Percentiles rank a stretch among this genome's conserved stretches.
Evolutionary conservation across 345 rosid species (phyloP).

Genomic region (Microcos paniculata): DNA sequence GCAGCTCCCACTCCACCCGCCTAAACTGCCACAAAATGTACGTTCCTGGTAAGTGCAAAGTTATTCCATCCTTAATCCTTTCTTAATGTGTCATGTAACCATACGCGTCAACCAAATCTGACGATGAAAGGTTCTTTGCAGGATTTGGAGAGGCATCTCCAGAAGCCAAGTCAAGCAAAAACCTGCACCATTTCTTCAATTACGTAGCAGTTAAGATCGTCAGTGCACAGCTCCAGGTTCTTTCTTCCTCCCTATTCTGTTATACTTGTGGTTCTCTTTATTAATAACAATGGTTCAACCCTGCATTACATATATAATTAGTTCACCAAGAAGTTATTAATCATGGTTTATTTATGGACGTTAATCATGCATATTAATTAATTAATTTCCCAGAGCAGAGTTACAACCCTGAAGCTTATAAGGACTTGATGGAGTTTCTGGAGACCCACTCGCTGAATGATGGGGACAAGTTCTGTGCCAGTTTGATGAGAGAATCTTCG

Average conservation of each 20-base stretch:
- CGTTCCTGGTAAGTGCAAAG: constrained; percentile 50
- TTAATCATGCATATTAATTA: too few relatives aligned
- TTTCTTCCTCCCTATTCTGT: neutral
- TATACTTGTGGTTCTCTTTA: too few relatives aligned
- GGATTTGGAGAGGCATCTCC: constrained; percentile 93
- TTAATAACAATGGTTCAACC: too few relatives aligned
- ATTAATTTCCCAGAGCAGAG: constrained; percentile 46
- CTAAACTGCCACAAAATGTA: constrained; percentile 57
- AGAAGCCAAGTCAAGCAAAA: constrained; percentile 72
- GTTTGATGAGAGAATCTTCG: constrained; percentile 75
- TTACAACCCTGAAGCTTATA: constrained; percentile 75
- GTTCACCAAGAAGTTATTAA: too few relatives aligned
- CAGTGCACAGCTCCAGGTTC: constrained; percentile 78
- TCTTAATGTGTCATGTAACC: too few relatives aligned
- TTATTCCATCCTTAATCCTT: neutral
- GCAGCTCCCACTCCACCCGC: constrained; percentile 26
- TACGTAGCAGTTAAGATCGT: constrained; percentile 75
- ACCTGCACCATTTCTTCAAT: constrained; percentile 79
- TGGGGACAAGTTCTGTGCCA: constrained; percentile 75
- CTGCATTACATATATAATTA: too few relatives aligned
- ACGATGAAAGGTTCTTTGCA: neutral
- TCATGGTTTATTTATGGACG: neutral
- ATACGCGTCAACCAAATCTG: too few relatives aligned
- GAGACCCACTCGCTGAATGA: constrained; percentile 59
- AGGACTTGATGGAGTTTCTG: constrained; percentile 63